Conservation (phyloP, 371 early-diverging fungal genomes). For the Rhizopus sp. region DNA sequence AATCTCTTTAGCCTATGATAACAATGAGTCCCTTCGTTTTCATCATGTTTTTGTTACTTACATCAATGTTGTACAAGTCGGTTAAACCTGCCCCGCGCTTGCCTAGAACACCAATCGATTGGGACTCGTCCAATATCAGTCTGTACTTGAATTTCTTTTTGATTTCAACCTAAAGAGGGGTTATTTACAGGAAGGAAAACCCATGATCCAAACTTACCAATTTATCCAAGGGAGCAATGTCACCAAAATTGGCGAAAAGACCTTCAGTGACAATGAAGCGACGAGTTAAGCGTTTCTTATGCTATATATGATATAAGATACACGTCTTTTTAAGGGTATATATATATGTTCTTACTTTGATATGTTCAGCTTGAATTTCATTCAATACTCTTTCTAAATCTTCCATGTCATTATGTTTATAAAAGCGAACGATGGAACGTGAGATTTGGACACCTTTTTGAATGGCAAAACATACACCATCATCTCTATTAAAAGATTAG, state of each 20-base stretch:
- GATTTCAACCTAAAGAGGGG: conserved; percentile 63
- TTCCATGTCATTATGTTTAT: conserved; percentile 93
- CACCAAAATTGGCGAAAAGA: conserved; percentile 93
- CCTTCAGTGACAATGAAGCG: conserved; percentile 98
- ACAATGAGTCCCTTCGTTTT: not conserved
- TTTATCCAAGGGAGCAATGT: conserved; percentile 84
- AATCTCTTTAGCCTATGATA: conserved; percentile 70
- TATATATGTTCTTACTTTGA: conserved; percentile 31
- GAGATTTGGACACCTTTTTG: conserved; percentile 93
- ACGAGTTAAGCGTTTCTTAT: conserved; percentile 83
- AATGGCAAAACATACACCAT: conserved; percentile 84
- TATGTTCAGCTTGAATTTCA: conserved; percentile 69
- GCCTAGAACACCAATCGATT: conserved; percentile 94
- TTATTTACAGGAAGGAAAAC: not conserved
- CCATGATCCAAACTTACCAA: conserved; percentile 47
- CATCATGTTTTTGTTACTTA: conserved; percentile 17
- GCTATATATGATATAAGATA: conserved; percentile 26
- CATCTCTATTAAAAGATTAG: conserved; percentile 65
- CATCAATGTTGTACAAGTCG: conserved; percentile 79
- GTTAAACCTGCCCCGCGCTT: conserved; percentile 89
- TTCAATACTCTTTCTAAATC: conserved; percentile 89
- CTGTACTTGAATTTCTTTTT: conserved; percentile 98
- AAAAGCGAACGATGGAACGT: conserved; percentile 85
- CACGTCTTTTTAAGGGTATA: not conserved
- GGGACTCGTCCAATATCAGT: conserved; percentile 95